Evolutionary conservation across 1,139 yeast genomes (phyloP), one percentile per base, ranked within the genome.

Genomic region (Hanseniaspora uvarum): DNA sequence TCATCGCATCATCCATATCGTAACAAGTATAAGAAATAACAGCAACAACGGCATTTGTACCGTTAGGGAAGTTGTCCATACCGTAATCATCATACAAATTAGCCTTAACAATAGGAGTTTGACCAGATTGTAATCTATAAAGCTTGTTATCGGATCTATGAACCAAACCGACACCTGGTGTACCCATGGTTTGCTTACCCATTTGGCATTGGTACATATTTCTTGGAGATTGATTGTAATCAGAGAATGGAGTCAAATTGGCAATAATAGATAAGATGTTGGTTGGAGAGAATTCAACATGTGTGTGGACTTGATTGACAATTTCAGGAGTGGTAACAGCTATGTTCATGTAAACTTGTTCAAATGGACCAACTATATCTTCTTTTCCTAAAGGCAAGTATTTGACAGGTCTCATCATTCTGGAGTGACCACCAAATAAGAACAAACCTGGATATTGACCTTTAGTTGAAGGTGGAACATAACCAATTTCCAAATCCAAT

Each of bases 141-240:
- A 92, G 73, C 69, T 89, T 94, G 72, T 94, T 94, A 69, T 92
- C 99, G 0, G 96, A 85, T 70, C 99, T 80, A 68, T 89, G 95
- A 47, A 75, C 80, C 56, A 92, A 74, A 0, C 95, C 96, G 56
- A 92, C 95, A 72, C 97, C 97, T 8, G 98, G 98, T 5, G 98
- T 92, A 72, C 99, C 99, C 98, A 92, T 92, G 24, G 99, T 92
- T 75, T 92, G 99, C 73, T 92, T 92, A 79, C 97, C 98, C 99
- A 92, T 92, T 77, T 94, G 98, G 74, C 99, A 92, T 73, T 92
- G 99, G 69, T 92, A 92, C 98, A 94, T 92, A 69, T 92, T 92
- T 81, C 99, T 85, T 64, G 99, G 99, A 36, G 97, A 88, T 74
- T 92, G 99, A 70, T 92, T 92, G 74, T 92, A 94, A 70, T 92